These are phyloP conservation scores for Colletotrichum melonis DNA, from an alignment of 2,329 filamentous ascomycete species.

Conservation along the genomic window DNA sequence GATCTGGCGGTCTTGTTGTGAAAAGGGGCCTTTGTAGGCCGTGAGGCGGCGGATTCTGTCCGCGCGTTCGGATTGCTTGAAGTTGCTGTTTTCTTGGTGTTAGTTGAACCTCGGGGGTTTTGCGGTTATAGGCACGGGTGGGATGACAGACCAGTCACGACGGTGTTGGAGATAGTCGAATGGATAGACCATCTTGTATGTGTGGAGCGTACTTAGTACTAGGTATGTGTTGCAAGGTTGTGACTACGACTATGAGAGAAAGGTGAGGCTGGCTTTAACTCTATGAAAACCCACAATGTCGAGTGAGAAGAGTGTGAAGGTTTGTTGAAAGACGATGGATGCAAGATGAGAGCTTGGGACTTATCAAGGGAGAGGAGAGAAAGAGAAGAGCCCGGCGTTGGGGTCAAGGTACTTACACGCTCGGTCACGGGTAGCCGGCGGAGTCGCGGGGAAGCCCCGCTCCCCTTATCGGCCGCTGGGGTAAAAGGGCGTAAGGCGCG, in stretches of 20 bases:
- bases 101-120: constrained; percentile 38
- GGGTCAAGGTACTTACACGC: constrained; percentile 22
- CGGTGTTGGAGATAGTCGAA: constrained; percentile 76
- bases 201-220: neutral
- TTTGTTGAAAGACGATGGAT: neutral
- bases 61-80: constrained; percentile 82
- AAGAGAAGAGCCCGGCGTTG: neutral
- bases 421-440: constrained; percentile 21
- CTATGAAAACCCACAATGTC: neutral
- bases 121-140: neutral
- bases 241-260: neutral
- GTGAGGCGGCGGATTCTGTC: constrained; percentile 75
- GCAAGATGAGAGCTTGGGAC: neutral
- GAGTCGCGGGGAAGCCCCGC: constrained; percentile 34
- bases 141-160: constrained; percentile 71
- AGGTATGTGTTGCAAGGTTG: neutral
- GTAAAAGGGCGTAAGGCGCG: constrained; percentile 21
- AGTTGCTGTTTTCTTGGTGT: constrained; percentile 64
- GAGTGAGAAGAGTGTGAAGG: neutral
- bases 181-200: constrained; percentile 36
- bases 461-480: constrained; percentile 31
- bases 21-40: constrained; percentile 74
- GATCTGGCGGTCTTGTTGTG: constrained; percentile 72
- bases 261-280: neutral
- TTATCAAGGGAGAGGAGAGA: constrained; percentile 14